Base-by-base conservation (phyloP, 805 yeast species). In the Pichia sporocuriosa region DNA sequence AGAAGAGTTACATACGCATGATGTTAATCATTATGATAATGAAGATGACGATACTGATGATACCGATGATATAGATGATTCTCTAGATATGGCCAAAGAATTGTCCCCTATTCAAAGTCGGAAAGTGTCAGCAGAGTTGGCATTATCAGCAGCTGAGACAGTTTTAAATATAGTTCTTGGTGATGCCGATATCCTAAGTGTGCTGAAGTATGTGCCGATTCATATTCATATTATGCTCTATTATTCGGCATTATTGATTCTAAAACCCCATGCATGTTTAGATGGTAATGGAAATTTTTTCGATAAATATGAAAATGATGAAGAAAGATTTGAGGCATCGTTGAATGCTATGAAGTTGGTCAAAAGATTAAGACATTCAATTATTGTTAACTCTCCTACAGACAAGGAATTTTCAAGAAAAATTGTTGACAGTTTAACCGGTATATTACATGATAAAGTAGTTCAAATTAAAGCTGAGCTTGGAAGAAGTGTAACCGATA, bases 161-260 rank as follows among this genome's bases (percentile, higher is more conserved):
- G 79, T 81, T 0, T 55, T 81, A 37, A 77, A 75, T 43, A 59
- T 79, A 41, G 80, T 78, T 0, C 61, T 79, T 4, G 71, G 69
- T 36, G 87, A 81, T 55, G 60, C 66, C 11, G 86, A 81, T 53
- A 75, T 81, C 26, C 56, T 70, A 22, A 63, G 68, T 8, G 75
- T 77, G 35, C 61, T 81, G 45, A 70, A 69, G 50, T 81, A 75
- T 51, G 81, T 79, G 17, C 88, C 88, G 0, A 73, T 79, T n/a
- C 86, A 81, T 55, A 76, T 81, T 31, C 84, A 79, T 54, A 70
- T 81, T 39, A 80, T 81, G 85, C 59, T 79, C 11, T 81, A 79
- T 53, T 80, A 79, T 50, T 82, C 86, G 2, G 79, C 81, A 0
- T 57, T 79, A 39, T 57, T 79, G 23, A 59, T 79, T 6, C 57